phyloP scores from a whole-genome alignment of 208 protist species.

The Crithidia thermophila region DNA sequence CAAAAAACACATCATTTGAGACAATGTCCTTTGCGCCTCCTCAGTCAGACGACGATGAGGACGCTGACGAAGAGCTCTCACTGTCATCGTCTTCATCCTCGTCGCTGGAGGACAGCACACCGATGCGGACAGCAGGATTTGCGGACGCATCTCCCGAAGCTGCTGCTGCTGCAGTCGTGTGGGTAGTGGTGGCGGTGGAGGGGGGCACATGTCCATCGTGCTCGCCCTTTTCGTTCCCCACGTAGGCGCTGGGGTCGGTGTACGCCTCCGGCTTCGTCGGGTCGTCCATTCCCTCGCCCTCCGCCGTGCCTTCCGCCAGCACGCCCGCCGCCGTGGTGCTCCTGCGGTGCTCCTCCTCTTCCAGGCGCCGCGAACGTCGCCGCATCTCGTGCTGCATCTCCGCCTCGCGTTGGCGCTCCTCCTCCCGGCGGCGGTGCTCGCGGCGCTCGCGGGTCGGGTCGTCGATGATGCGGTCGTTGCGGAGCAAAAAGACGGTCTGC shows the following conservation, averaged over 20 bases:
- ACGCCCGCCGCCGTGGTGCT: background rate
- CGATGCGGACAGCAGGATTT: slow-evolving; percentile 39
- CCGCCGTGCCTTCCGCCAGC: background rate
- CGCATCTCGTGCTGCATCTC: slow-evolving; percentile 1
- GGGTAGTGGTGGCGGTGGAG: background rate
- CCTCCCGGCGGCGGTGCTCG: slow-evolving; percentile 13
- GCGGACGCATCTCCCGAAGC: slow-evolving; percentile 3
- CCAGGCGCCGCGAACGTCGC: background rate
- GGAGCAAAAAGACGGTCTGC: slow-evolving; percentile 72
- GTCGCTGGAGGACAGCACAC: slow-evolving; percentile 64
- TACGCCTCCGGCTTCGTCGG: slow-evolving; percentile 12
- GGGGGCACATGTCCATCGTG: no score
- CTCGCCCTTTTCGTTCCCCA: background rate
- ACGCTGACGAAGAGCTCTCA: slow-evolving; percentile 13
- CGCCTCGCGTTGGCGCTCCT: background rate
- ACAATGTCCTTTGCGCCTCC: no score
- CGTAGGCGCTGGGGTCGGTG: slow-evolving; percentile 21
- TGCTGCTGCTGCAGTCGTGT: background rate
- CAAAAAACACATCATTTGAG: no score
- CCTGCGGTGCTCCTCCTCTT: background rate
- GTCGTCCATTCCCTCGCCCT: background rate
- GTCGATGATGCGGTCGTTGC: slow-evolving; percentile 91
- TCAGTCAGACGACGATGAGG: background rate
- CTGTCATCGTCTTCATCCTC: slow-evolving; percentile 53
- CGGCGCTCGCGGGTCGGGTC: slow-evolving; percentile 37